Evolutionary conservation across 306 rosid species (phyloP).

Genomic region (Citrullus amarus): DNA sequence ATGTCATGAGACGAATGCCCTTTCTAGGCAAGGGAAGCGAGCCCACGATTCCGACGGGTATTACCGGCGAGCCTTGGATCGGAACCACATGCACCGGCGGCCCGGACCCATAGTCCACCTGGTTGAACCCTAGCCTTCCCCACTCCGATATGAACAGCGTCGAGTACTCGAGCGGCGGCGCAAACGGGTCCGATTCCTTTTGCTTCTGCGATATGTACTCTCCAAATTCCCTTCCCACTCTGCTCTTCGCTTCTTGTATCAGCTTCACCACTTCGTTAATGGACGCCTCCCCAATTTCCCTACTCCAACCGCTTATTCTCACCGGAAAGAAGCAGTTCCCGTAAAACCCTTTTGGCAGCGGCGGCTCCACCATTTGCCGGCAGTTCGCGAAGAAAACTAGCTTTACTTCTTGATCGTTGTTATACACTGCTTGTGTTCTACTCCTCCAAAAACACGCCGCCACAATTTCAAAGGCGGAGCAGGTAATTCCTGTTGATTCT

Average conservation of each 20-base stretch:
- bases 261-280: constrained; percentile 33
- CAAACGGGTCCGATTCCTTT: constrained; percentile 39
- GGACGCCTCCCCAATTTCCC: constrained; percentile 11
- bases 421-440: constrained; percentile 37
- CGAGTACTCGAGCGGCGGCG: constrained; percentile 34
- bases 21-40: constrained; percentile 28
- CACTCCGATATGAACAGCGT: constrained; percentile 63
- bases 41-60: constrained; percentile 54
- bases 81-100: constrained; percentile 53
- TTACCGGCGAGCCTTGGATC: constrained; percentile 36
- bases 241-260: constrained; percentile 47
- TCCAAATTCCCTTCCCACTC: constrained; percentile 29
- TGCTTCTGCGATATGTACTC: constrained; percentile 24
- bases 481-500: constrained; percentile 26
- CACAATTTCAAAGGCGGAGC: constrained; percentile 56
- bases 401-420: constrained; percentile 11
- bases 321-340: constrained; percentile 81
- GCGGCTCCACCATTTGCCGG: constrained; percentile 50
- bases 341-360: constrained; percentile 63
- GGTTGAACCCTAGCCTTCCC: constrained; percentile 66
- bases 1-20: constrained; percentile 59
- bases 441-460: constrained; percentile 52
- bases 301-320: constrained; percentile 20
- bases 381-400: constrained; percentile 67
- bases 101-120: constrained; percentile 59